Evolutionary conservation across 2,329 filamentous ascomycete genomes (phyloP).

Genomic region (Pseudogymnoascus sp.): DNA sequence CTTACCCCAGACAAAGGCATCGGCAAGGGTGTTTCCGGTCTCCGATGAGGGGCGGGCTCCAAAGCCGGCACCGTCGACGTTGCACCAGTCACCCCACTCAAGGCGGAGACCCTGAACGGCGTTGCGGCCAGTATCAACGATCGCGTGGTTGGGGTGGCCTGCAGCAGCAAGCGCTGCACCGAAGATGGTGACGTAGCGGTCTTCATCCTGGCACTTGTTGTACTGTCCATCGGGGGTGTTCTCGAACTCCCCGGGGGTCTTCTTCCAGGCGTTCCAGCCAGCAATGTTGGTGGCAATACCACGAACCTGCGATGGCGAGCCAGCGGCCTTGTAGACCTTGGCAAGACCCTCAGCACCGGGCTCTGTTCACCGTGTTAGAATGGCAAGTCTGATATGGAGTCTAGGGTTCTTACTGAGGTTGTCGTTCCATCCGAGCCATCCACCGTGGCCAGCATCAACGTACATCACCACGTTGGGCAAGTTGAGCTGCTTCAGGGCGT

Average conservation of each 20-base stretch:
- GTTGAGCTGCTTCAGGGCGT: slow-evolving; percentile 45
- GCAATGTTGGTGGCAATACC: slow-evolving; percentile 52
- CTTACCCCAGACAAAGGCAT: slow-evolving; percentile 31
- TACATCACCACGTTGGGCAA: slow-evolving; percentile 51
- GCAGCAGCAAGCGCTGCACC: slow-evolving; percentile 26
- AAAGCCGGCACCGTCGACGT: slow-evolving; percentile 28
- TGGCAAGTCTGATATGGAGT: neutral
- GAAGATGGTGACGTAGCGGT: slow-evolving; percentile 35
- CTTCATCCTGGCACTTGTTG: slow-evolving; percentile 37
- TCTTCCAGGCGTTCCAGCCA: slow-evolving; percentile 42
- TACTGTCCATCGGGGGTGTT: slow-evolving; percentile 39
- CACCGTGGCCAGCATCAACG: slow-evolving; percentile 49
- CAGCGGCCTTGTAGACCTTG: slow-evolving; percentile 41
- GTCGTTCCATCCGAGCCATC: slow-evolving; percentile 51
- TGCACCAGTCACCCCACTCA: slow-evolving; percentile 42
- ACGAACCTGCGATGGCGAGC: slow-evolving; percentile 42
- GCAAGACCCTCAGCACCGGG: slow-evolving; percentile 42
- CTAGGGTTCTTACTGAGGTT: slow-evolving; percentile 34
- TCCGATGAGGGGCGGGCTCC: slow-evolving; percentile 26
- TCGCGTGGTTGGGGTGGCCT: slow-evolving; percentile 34
- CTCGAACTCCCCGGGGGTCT: slow-evolving; percentile 23
- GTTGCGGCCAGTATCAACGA: slow-evolving; percentile 45
- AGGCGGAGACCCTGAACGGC: slow-evolving; percentile 35
- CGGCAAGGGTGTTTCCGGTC: slow-evolving; percentile 21
- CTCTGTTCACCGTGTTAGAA: slow-evolving; percentile 14